phyloP scores from a whole-genome alignment of 805 yeast species.

The Hanseniaspora pseudoguilliermondii region DNA sequence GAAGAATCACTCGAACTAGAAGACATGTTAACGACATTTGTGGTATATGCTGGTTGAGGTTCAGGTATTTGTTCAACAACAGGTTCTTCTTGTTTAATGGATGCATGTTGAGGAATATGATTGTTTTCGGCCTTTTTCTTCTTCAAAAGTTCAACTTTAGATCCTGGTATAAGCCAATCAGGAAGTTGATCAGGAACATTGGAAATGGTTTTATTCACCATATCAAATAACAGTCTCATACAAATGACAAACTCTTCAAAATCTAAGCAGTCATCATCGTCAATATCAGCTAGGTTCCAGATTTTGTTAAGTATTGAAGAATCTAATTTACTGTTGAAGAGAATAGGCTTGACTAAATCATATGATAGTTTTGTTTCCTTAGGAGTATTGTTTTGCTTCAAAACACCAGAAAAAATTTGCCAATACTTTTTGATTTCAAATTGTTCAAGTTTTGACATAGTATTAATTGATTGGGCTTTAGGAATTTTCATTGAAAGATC shows the following conservation, averaged over 20 bases:
- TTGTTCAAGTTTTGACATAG: slow-evolving; percentile 66
- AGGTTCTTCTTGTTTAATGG: background rate
- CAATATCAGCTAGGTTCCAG: slow-evolving; percentile 90
- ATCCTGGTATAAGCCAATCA: slow-evolving; percentile 82
- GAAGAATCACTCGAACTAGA: background rate
- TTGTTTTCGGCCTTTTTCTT: slow-evolving; percentile 35
- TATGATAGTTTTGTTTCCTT: slow-evolving; percentile 67
- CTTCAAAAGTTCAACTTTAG: slow-evolving; percentile 71
- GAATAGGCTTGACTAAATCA: slow-evolving; percentile 70
- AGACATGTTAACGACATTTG: background rate
- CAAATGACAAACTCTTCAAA: slow-evolving; percentile 97
- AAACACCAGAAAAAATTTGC: slow-evolving; percentile 86
- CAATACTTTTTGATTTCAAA: slow-evolving; percentile 96
- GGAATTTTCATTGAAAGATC: no score
- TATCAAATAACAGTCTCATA: slow-evolving; percentile 86
- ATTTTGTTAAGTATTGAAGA: slow-evolving; percentile 67
- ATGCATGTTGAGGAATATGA: slow-evolving; percentile 1
- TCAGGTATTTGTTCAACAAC: background rate
- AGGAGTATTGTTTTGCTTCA: slow-evolving; percentile 36
- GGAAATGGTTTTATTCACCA: slow-evolving; percentile 59
- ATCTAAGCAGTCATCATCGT: slow-evolving; percentile 79
- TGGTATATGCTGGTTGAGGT: background rate
- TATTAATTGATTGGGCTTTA: background rate
- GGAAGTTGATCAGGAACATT: slow-evolving; percentile 66
- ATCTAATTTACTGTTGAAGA: slow-evolving; percentile 75